These are phyloP conservation scores for Debaryomyces fabryi DNA, from an alignment of 1,139 yeast genomes.

Conservation along the genomic window DNA sequence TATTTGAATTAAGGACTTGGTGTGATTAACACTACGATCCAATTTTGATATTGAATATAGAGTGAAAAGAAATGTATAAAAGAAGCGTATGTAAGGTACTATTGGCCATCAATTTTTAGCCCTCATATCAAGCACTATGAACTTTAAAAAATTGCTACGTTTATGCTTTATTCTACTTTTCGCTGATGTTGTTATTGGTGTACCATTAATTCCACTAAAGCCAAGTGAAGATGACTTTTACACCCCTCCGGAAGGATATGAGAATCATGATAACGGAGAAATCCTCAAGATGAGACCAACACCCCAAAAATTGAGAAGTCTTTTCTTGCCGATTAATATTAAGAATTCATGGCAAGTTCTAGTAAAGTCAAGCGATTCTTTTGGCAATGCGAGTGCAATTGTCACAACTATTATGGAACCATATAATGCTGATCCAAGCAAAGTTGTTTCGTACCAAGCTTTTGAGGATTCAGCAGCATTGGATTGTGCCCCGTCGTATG, in stretches of 20 bases:
- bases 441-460: constrained; percentile 33
- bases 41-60: background rate
- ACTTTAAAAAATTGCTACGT: background rate
- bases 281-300: constrained; percentile 25
- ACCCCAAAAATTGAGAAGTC: constrained; percentile 21
- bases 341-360: constrained; percentile 33
- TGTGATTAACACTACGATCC: background rate
- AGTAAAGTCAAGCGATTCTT: constrained; percentile 34
- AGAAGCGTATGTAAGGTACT: background rate
- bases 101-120: background rate
- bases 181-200: background rate
- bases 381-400: constrained; percentile 33
- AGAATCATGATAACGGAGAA: constrained; percentile 20
- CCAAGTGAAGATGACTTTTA: constrained; percentile 26
- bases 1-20: background rate
- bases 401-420: constrained; percentile 37
- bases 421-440: constrained; percentile 28
- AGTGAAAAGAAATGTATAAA: background rate
- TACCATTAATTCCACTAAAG: background rate
- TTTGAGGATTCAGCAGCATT: constrained; percentile 34
- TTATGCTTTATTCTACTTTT: background rate
- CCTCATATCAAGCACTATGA: background rate
- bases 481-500: constrained; percentile 38
- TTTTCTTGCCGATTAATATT: constrained; percentile 20
- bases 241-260: constrained; percentile 23